Evolutionary conservation across 176 grass and related monocot genomes (phyloP).

Genomic region (Avena eriantha): DNA sequence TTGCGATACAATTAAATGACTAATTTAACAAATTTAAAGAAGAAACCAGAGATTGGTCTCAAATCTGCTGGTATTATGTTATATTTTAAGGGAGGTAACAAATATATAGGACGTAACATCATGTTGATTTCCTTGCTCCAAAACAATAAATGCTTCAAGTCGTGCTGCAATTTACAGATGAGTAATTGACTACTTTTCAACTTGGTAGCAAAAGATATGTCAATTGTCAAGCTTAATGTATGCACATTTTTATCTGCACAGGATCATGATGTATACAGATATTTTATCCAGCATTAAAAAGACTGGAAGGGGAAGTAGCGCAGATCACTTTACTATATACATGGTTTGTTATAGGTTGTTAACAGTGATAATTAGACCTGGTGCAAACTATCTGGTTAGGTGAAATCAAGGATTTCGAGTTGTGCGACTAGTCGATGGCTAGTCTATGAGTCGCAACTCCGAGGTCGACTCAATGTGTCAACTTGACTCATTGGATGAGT

Average conservation of each 20-base stretch:
- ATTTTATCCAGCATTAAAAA: conserved; percentile 20
- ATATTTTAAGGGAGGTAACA: background rate
- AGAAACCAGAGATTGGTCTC: background rate
- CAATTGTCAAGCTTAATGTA: conserved; percentile 26
- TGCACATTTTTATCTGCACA: background rate
- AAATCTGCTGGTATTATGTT: background rate
- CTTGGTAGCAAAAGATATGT: background rate
- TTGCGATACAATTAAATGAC: background rate
- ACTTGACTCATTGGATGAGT: no score
- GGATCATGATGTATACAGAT: background rate
- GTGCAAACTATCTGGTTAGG: background rate
- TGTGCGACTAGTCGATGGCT: no score
- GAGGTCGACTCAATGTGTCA: no score
- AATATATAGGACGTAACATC: background rate
- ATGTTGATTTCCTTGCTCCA: background rate
- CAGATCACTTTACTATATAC: background rate
- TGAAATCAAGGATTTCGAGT: no score
- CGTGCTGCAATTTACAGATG: background rate
- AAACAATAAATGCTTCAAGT: background rate
- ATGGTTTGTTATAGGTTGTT: conserved; percentile 21
- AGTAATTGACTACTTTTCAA: background rate
- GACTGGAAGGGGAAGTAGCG: background rate
- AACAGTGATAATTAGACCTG: background rate
- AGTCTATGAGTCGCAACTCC: no score
- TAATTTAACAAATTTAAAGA: background rate